These are phyloP conservation scores for Verticillium isaacii DNA, from an alignment of 2,329 filamentous ascomycete genomes.

Conservation along the genomic window DNA sequence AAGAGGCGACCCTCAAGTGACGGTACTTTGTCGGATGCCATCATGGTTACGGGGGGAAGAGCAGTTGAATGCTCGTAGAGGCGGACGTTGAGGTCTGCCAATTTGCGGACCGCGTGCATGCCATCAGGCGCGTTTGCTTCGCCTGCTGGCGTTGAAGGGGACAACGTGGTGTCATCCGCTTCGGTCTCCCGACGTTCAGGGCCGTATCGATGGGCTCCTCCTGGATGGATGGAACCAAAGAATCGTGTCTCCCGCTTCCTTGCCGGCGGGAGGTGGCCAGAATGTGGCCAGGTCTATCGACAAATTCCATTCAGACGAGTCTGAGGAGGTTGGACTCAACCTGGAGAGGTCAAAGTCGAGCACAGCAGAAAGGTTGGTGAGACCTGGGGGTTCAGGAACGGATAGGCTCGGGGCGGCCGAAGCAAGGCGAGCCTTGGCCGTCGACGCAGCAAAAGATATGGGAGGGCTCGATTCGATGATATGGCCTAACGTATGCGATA, in stretches of 20 bases:
- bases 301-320: neutral
- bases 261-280: neutral
- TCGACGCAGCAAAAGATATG: neutral
- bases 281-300: neutral
- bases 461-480: neutral
- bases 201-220: neutral
- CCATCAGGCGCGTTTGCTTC: neutral
- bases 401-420: neutral
- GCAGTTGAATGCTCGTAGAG: neutral
- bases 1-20: neutral
- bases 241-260: no score
- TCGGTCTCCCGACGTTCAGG: neutral
- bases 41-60: neutral
- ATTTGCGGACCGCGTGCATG: neutral
- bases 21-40: neutral
- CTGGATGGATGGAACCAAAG: neutral
- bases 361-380: neutral
- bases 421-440: neutral
- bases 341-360: neutral
- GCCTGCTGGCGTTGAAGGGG: neutral
- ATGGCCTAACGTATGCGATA: neutral
- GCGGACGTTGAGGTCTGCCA: neutral
- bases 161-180: neutral
- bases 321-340: neutral
- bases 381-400: neutral